Evolutionary conservation across 176 grass and related monocot species (phyloP), one percentile per base, ranked within the genome.

Genomic region (Aegilops speltoides): DNA sequence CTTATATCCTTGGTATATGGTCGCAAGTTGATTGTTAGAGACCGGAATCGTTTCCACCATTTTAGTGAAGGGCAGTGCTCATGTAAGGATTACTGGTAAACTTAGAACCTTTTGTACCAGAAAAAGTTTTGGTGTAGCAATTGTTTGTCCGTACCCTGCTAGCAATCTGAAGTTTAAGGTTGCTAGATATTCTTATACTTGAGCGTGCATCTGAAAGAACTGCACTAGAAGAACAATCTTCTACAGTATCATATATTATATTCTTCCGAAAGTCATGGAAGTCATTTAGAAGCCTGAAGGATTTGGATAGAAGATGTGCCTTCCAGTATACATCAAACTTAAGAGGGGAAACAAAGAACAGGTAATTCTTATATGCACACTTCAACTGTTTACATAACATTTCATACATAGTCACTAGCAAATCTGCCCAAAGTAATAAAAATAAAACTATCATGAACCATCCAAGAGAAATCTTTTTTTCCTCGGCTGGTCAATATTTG

Each of bases 61-160:
- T 95, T 95, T 68, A 63, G 62, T 46, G 33, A 75, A 76, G 93
- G 93, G 36, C 65, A 85, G 68, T 95, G 93, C 33, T 95, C 91
- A 52, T 91, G 93, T 50, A 93, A 86, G 67, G 86, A 95, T 59
- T 95, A 95, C 62, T 93, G 93, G 91, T 93, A 84, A 93, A 78
- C 63, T 72, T 68, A 41, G 68, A 88, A 31, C 52, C 20, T 68
- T 37, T 23, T 84, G 20, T 22, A 54, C 69, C 5, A 56, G 52
- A 73, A 50, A 13, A 85, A 63, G 15, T 69, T 61, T 22, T 81
- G 16, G 8, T 83, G 64, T 31, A 41, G 79, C 28, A 82, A 14
- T 14, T 26, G 15, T 82, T 85, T 40, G 10, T 33, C 63, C 57
- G 17, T 43, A 54, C 29, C 43, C 20, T 73, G 60, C 41, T 66